These are phyloP conservation scores for Hypoxylon sp. DNA, from an alignment of 2,329 filamentous ascomycete genomes.

Conservation along the genomic window DNA sequence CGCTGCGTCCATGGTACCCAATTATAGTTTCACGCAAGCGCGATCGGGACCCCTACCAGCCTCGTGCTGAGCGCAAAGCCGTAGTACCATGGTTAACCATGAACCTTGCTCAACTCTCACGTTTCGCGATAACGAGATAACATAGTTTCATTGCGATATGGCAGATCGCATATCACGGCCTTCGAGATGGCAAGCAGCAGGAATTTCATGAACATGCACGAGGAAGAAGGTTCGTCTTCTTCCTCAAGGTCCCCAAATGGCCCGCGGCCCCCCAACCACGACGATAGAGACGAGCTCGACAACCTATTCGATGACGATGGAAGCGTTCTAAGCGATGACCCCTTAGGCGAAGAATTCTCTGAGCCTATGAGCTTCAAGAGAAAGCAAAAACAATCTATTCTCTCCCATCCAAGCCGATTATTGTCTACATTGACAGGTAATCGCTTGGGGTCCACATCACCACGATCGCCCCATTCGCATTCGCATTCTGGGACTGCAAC, in stretches of 20 bases:
- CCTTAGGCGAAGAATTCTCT: conserved; percentile 65
- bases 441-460: conserved; percentile 47
- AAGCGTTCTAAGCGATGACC: conserved; percentile 69
- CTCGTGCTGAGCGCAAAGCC: conserved; percentile 36
- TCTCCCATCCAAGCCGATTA: conserved; percentile 64
- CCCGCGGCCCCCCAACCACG: conserved; percentile 53
- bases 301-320: conserved; percentile 49
- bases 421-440: conserved; percentile 64
- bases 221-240: conserved; percentile 52
- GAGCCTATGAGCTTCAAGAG: conserved; percentile 80
- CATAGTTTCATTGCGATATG: conserved; percentile 47
- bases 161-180: conserved; percentile 48
- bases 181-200: conserved; percentile 53
- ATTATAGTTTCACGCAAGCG: conserved; percentile 14
- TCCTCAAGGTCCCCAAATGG: conserved; percentile 48
- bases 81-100: conserved; percentile 13
- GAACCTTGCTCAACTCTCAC: conserved; percentile 22
- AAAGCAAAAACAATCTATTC: conserved; percentile 68
- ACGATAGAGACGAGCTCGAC: conserved; percentile 52
- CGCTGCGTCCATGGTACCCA: conserved; percentile 1
- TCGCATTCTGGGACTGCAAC: conserved; percentile 45
- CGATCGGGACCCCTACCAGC: conserved; percentile 28
- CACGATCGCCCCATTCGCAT: conserved; percentile 38
- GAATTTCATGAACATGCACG: conserved; percentile 50
- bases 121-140: conserved; percentile 12